Evolutionary conservation across 2,329 filamentous ascomycete species (phyloP).

Genomic region (Fusarium newnesense): DNA sequence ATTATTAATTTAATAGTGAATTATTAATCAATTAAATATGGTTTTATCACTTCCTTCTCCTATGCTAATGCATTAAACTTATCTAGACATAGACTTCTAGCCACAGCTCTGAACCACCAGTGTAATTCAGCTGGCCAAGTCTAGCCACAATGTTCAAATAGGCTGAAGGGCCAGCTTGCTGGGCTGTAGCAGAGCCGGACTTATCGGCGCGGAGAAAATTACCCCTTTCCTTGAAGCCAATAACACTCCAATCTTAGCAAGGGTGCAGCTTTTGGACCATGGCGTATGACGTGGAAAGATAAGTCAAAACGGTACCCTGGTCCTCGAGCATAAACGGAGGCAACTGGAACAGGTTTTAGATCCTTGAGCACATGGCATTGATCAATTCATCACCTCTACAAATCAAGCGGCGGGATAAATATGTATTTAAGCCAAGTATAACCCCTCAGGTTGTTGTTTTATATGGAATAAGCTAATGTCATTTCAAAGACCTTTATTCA

Average conservation of each 20-base stretch:
- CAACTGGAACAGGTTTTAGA: background rate
- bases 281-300: too few species aligned
- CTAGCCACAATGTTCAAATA: background rate
- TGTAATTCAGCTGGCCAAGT: too few species aligned
- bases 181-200: background rate
- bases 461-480: background rate
- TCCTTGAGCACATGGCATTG: background rate
- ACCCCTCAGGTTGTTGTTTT: background rate
- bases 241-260: background rate
- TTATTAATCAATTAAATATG: too few species aligned
- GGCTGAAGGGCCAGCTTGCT: background rate
- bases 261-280: too few species aligned
- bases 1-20: too few species aligned
- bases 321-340: background rate
- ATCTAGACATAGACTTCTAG: too few species aligned
- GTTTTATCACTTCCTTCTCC: too few species aligned
- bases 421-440: background rate
- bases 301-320: background rate
- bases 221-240: background rate
- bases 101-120: too few species aligned
- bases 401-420: background rate
- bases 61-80: too few species aligned
- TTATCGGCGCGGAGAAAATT: background rate
- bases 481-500: background rate
- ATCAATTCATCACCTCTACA: background rate